Percentiles rank a stretch among this genome's conserved stretches.
Evolutionary conservation across 352 stramenopile genomes (phyloP).

Genomic region (Blastocystis sp.): DNA sequence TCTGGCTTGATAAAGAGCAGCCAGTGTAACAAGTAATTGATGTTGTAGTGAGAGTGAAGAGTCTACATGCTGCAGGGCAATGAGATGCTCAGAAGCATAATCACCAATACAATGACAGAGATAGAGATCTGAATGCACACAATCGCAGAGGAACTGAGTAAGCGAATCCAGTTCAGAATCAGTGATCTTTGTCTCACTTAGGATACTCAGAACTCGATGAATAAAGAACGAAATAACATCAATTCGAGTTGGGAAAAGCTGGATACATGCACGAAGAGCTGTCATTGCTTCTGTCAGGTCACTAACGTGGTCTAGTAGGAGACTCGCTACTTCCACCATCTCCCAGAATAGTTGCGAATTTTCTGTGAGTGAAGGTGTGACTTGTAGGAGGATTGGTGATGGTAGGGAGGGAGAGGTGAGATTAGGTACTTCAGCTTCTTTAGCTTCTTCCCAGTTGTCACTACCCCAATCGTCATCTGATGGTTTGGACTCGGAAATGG

Average conservation of each 20-base stretch:
- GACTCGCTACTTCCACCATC: neutral
- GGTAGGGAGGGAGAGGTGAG: neutral
- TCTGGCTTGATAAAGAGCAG: neutral
- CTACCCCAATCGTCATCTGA: neutral
- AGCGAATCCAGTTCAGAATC: neutral
- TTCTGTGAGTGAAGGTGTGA: neutral
- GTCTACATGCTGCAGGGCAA: neutral
- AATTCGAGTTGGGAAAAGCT: neutral
- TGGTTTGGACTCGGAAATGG: neutral
- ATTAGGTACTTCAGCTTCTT: neutral
- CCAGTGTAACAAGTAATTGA: neutral
- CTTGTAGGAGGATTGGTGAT: neutral
- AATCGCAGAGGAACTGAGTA: neutral
- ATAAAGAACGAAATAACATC: conserved; percentile 13
- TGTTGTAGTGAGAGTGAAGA: neutral
- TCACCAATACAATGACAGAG: neutral
- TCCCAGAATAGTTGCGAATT: neutral
- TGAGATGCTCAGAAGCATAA: neutral
- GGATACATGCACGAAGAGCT: neutral
- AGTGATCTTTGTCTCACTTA: neutral
- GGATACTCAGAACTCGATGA: neutral
- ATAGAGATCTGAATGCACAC: neutral
- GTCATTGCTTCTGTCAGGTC: neutral
- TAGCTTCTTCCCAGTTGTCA: neutral
- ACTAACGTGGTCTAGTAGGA: neutral